Evolutionary conservation across 2,329 filamentous ascomycete genomes (phyloP).

Genomic region (Ceratocystis eucalypticola): DNA sequence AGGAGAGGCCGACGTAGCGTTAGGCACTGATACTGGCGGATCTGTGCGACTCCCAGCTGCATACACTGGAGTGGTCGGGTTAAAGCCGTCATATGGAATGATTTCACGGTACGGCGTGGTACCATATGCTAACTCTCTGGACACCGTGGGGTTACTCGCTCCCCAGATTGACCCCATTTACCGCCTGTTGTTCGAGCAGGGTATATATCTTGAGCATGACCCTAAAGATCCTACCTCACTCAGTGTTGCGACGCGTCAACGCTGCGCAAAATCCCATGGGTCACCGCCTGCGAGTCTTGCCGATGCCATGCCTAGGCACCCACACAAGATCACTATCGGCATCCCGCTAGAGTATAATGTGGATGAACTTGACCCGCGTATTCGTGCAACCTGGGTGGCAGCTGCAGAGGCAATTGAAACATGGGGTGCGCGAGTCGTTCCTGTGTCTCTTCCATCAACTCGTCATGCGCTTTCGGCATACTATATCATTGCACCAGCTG

Average conservation of each 20-base stretch:
- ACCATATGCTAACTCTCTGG: constrained; percentile 82
- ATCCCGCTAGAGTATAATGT: constrained; percentile 76
- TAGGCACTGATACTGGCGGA: constrained; percentile 90
- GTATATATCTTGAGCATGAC: constrained; percentile 45
- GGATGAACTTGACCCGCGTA: constrained; percentile 54
- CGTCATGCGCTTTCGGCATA: constrained; percentile 80
- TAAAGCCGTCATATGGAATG: constrained; percentile 85
- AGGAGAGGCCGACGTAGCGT: constrained; percentile 44
- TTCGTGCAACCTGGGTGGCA: constrained; percentile 56
- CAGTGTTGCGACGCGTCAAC: constrained; percentile 38
- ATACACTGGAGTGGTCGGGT: constrained; percentile 70
- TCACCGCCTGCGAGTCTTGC: constrained; percentile 30
- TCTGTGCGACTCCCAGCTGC: constrained; percentile 78
- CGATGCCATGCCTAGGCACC: constrained; percentile 19
- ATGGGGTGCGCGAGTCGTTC: constrained; percentile 57
- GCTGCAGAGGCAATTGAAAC: constrained; percentile 46
- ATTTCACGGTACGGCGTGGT: constrained; percentile 76
- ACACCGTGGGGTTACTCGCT: constrained; percentile 72
- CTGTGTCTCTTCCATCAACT: constrained; percentile 71
- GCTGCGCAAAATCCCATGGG: constrained; percentile 29
- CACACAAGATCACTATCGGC: constrained; percentile 36
- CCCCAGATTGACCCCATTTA: constrained; percentile 38
- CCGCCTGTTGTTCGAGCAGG: constrained; percentile 37
- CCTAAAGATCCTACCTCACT: constrained; percentile 62
- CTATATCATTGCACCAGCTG: constrained; percentile 87